Evolutionary conservation across 1,284 basidiomycete genomes (phyloP).

Genomic region (Wolfiporia cocos): DNA sequence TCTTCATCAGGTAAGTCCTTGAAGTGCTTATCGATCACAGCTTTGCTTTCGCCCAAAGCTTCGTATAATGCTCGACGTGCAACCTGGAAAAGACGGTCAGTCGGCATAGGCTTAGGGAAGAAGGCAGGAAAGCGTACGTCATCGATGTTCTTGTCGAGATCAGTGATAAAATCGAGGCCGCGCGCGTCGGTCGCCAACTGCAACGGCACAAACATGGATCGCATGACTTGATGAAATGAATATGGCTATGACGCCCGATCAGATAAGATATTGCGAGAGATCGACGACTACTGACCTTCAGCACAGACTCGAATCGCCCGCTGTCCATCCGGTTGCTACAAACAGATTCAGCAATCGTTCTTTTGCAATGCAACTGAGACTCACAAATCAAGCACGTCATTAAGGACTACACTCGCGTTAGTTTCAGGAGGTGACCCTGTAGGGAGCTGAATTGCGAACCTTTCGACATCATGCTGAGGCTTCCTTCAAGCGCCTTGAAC

Average conservation of each 20-base stretch:
- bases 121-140: constrained; percentile 33
- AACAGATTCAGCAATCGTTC: neutral
- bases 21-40: constrained; percentile 34
- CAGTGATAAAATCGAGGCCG: constrained; percentile 59
- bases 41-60: constrained; percentile 43
- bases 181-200: constrained; percentile 70
- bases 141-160: constrained; percentile 74
- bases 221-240: constrained; percentile 79
- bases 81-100: constrained; percentile 27
- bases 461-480: constrained; percentile 88
- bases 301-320: constrained; percentile 69
- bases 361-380: constrained; percentile 17
- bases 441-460: constrained; percentile 29
- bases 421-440: neutral
- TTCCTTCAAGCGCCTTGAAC: constrained; percentile 76
- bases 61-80: constrained; percentile 52
- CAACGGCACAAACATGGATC: constrained; percentile 73
- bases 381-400: constrained; percentile 84
- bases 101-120: neutral
- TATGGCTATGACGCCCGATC: constrained; percentile 49
- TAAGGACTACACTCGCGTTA: constrained; percentile 55
- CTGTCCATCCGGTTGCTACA: constrained; percentile 65
- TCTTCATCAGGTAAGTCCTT: constrained; percentile 43
- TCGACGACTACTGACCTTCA: constrained; percentile 32
- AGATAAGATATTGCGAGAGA: neutral